Conservation (phyloP, 2,329 filamentous ascomycete genomes). For the Clarireedia homoeocarpa region DNA sequence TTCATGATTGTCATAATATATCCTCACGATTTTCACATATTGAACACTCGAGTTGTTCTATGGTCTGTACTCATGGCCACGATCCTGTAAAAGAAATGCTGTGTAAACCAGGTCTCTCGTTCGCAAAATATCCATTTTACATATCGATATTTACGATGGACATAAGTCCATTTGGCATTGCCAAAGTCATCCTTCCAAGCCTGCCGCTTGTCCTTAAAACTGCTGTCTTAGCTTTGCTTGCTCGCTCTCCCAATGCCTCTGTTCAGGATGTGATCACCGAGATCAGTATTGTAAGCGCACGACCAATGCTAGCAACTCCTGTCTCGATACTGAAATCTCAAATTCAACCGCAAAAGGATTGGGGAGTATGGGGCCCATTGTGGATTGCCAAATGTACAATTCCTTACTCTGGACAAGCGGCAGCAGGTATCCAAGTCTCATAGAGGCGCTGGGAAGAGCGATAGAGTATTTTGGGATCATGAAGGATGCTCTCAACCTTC, state of each 20-base stretch:
- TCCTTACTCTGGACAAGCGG: conserved; percentile 40
- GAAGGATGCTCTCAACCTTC: conserved; percentile 34
- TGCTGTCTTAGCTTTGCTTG: conserved; percentile 55
- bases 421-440: conserved; percentile 33
- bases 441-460: conserved; percentile 49
- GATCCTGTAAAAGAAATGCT: not conserved
- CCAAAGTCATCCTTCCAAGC: conserved; percentile 36
- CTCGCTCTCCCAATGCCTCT: conserved; percentile 59
- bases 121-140: not conserved
- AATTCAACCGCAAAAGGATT: conserved; percentile 50
- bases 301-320: conserved; percentile 45
- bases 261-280: conserved; percentile 76
- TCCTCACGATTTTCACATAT: no score
- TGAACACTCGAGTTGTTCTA: no score
- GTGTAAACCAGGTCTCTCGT: not conserved
- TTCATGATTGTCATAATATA: no score
- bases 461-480: conserved; percentile 45
- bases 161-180: conserved; percentile 16
- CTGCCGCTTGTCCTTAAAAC: conserved; percentile 57
- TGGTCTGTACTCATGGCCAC: no score
- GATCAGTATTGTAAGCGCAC: conserved; percentile 63
- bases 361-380: conserved; percentile 66
- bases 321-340: conserved; percentile 54
- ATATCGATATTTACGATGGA: conserved; percentile 13
- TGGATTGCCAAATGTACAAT: conserved; percentile 72